Conservation (phyloP, 2,329 filamentous ascomycete species). For the Paraconiothyrium brasiliense region DNA sequence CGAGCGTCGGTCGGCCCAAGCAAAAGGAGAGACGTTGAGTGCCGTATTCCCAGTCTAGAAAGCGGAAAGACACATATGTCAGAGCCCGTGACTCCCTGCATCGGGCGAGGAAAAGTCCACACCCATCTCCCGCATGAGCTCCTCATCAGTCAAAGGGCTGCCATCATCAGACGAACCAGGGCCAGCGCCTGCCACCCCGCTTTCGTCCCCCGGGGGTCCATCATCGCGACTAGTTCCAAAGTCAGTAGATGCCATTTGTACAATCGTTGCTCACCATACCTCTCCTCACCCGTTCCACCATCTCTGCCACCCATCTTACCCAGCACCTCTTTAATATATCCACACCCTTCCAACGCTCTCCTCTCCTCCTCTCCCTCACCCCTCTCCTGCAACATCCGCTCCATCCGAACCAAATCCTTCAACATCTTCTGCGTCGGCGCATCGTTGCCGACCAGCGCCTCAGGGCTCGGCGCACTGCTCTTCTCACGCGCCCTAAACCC, state of each 20-base stretch:
- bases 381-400: conserved; percentile 17
- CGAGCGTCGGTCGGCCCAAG: not conserved
- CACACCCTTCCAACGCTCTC: conserved; percentile 27
- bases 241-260: not conserved
- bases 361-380: conserved; percentile 19
- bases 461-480: conserved; percentile 4
- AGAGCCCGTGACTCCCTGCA: too few relatives aligned
- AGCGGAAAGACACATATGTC: too few relatives aligned
- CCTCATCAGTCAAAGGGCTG: not conserved
- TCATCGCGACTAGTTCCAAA: not conserved
- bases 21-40: too few relatives aligned
- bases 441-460: not conserved
- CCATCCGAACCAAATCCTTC: conserved; percentile 30
- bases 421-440: conserved; percentile 15
- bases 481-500: not conserved
- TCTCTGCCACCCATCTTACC: conserved; percentile 3
- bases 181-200: not conserved
- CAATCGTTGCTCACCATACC: not conserved
- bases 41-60: too few relatives aligned
- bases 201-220: not conserved
- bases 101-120: not conserved
- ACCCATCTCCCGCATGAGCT: not conserved
- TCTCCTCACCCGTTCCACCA: not conserved
- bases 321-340: conserved; percentile 30
- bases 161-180: not conserved